A percentile compares a stretch with the other conserved stretches of the same genome.
Conservation (phyloP, 2,329 filamentous ascomycete species). For the Fusarium secorum region DNA sequence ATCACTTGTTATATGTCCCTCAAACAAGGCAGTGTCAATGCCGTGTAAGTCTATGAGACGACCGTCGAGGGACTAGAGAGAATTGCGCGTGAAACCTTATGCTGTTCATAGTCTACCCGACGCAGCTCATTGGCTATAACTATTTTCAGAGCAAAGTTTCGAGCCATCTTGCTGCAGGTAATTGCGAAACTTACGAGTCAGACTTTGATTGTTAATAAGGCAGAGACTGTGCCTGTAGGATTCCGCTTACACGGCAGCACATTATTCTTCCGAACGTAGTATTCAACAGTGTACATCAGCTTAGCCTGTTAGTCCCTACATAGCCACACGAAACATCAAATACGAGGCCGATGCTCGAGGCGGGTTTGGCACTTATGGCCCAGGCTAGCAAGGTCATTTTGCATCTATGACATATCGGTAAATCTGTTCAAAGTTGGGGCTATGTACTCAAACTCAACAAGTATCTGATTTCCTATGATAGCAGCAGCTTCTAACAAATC, state of each 20-base stretch:
- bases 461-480: no score
- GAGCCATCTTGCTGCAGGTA: no score
- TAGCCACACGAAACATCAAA: not conserved
- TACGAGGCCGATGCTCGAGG: not conserved
- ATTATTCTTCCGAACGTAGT: not conserved
- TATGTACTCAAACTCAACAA: no score
- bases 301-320: not conserved
- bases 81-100: not conserved
- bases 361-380: rapidly evolving
- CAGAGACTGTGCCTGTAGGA: not conserved
- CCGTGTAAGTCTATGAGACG: not conserved
- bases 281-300: not conserved
- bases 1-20: not conserved
- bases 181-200: not conserved
- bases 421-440: no score
- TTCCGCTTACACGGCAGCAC: not conserved
- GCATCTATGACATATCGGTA: not conserved
- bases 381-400: not conserved
- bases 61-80: not conserved
- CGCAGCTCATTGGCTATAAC: not conserved
- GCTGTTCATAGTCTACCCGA: rapidly evolving
- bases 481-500: no score
- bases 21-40: not conserved
- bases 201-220: not conserved
- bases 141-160: not conserved